These are phyloP conservation scores for Apiotrichum siamense DNA, from an alignment of 1,284 basidiomycete species.

Conservation along the genomic window DNA sequence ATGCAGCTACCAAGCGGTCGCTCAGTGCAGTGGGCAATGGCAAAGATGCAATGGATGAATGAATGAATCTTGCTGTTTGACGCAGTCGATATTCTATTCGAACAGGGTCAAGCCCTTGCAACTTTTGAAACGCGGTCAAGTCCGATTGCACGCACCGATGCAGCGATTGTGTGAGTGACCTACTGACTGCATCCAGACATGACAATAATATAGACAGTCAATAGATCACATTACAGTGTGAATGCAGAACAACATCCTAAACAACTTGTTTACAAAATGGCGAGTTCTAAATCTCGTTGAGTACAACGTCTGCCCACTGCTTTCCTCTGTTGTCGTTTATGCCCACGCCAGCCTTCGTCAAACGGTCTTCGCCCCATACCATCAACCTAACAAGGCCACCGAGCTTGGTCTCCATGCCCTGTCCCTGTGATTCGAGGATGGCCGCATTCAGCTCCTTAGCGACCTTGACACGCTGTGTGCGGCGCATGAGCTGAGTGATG, in stretches of 20 bases:
- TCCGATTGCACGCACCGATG: no score
- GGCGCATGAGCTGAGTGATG: constrained; percentile 59
- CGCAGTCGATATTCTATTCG: no score
- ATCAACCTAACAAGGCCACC: constrained; percentile 77
- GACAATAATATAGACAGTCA: no score
- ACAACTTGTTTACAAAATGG: background rate
- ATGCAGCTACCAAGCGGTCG: no score
- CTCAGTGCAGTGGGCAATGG: background rate
- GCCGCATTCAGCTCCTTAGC: constrained; percentile 88
- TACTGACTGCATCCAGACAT: no score
- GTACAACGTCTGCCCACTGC: constrained; percentile 17
- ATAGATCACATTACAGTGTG: background rate
- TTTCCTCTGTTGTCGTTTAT: constrained; percentile 17
- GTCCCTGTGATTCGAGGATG: constrained; percentile 82
- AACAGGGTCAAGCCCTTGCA: no score
- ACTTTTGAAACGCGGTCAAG: no score
- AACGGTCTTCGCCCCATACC: constrained; percentile 77
- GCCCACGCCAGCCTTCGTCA: constrained; percentile 54
- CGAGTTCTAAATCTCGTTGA: constrained; percentile 1
- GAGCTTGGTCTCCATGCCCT: constrained; percentile 87
- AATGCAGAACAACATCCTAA: background rate
- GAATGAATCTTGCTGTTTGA: no score
- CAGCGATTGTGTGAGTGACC: no score
- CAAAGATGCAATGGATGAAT: no score
- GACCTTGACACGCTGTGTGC: constrained; percentile 82